Evolutionary conservation across 2,329 filamentous ascomycete genomes (phyloP).

Genomic region (Trichoderma sp.): DNA sequence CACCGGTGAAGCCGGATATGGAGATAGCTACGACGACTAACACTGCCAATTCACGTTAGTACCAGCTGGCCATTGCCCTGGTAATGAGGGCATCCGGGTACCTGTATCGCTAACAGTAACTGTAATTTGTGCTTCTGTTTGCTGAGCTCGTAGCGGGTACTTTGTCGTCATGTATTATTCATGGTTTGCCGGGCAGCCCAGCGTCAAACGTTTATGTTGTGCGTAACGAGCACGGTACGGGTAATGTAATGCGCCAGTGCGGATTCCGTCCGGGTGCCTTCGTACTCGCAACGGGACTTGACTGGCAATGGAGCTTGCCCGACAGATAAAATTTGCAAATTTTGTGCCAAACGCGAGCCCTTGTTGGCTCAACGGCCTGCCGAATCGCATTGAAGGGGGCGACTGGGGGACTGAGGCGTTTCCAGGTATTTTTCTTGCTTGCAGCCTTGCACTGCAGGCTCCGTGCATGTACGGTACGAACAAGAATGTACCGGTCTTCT

Average conservation of each 20-base stretch:
- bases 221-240: neutral
- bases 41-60: neutral
- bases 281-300: neutral
- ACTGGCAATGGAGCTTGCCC: neutral
- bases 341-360: conserved; percentile 2
- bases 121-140: neutral
- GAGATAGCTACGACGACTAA: conserved; percentile 8
- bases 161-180: neutral
- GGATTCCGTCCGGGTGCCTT: neutral
- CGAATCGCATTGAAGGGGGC: conserved; percentile 18
- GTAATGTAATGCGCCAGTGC: neutral
- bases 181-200: neutral
- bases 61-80: neutral
- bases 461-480: neutral
- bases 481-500: neutral
- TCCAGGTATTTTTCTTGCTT: conserved; percentile 22
- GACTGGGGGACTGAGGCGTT: conserved; percentile 9
- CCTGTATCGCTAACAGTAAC: neutral
- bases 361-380: conserved; percentile 9
- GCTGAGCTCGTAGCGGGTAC: neutral
- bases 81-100: neutral
- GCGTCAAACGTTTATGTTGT: neutral
- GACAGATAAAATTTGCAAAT: conserved; percentile 18
- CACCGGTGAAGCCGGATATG: conserved; percentile 15
- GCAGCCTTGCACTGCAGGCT: conserved; percentile 20